Evolutionary conservation across 2,329 filamentous ascomycete species (phyloP).

Genomic region (Escovopsis sp.): DNA sequence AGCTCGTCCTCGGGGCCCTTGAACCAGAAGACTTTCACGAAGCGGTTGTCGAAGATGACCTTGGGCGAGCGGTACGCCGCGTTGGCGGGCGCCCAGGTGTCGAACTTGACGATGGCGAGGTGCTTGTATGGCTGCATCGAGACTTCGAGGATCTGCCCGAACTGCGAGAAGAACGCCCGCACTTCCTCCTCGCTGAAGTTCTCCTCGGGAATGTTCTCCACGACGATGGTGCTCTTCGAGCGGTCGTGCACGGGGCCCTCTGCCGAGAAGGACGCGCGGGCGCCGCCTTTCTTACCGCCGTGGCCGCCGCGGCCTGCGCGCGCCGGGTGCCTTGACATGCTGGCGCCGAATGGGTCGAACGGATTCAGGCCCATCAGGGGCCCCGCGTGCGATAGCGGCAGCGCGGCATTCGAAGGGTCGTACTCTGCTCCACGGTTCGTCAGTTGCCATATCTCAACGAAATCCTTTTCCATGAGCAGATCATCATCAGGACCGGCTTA

Average conservation of each 20-base stretch:
- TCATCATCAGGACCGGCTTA: constrained; percentile 6
- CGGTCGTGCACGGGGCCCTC: constrained; percentile 47
- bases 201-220: constrained; percentile 64
- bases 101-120: constrained; percentile 55
- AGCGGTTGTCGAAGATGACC: constrained; percentile 70
- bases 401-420: constrained; percentile 16
- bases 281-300: constrained; percentile 16
- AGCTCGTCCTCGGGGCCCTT: constrained; percentile 32
- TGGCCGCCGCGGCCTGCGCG: constrained; percentile 22
- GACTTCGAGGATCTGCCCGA: constrained; percentile 50
- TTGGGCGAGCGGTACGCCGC: constrained; percentile 63
- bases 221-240: constrained; percentile 52
- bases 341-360: constrained; percentile 10
- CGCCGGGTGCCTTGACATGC: constrained; percentile 12
- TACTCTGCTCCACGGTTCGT: constrained; percentile 15
- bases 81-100: constrained; percentile 48
- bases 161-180: constrained; percentile 54
- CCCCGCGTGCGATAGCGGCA: constrained; percentile 8
- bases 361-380: constrained; percentile 9
- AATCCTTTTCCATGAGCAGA: no score
- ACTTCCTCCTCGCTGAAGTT: constrained; percentile 50
- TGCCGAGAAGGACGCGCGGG: constrained; percentile 44
- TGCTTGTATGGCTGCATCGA: constrained; percentile 51
- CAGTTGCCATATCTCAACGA: no score
- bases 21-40: constrained; percentile 73